Evolutionary conservation across 2,329 filamentous ascomycete genomes (phyloP).

Genomic region (Ophiocordyceps camponoti-floridani): DNA sequence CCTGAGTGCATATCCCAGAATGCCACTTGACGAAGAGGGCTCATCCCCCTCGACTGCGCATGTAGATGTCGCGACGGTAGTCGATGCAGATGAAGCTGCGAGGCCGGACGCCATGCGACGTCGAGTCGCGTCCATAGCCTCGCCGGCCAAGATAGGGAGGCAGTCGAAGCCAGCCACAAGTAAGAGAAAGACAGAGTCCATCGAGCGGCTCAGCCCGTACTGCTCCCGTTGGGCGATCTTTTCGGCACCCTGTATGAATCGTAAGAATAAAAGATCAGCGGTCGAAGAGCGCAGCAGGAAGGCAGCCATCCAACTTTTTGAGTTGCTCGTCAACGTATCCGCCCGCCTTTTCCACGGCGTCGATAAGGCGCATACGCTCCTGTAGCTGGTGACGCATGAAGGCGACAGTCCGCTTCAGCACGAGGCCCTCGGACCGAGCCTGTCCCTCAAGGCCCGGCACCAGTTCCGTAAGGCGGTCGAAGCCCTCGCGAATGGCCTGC

Average conservation of each 20-base stretch:
- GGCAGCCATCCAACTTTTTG: conserved; percentile 17
- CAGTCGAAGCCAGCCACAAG: neutral
- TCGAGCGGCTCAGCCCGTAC: neutral
- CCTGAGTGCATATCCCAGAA: too few species aligned
- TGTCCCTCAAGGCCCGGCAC: conserved; percentile 72
- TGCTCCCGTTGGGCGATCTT: neutral
- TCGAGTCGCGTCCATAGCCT: too few species aligned
- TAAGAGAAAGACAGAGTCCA: neutral
- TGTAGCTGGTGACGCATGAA: conserved; percentile 43
- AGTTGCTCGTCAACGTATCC: conserved; percentile 32
- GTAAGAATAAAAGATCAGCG: neutral
- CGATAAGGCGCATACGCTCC: conserved; percentile 38
- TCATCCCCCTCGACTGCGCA: too few species aligned
- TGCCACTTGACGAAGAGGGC: too few species aligned
- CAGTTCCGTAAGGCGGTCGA: conserved; percentile 62
- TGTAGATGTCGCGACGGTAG: too few species aligned
- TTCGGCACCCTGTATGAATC: neutral
- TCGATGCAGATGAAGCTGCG: too few species aligned
- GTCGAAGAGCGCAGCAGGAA: neutral
- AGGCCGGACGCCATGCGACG: too few species aligned
- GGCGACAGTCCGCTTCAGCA: conserved; percentile 55
- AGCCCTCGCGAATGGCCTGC: conserved; percentile 61
- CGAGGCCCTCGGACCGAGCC: conserved; percentile 68
- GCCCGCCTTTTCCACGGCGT: conserved; percentile 38
- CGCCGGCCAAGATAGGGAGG: too few species aligned